Evolutionary conservation across 2,329 filamentous ascomycete genomes (phyloP), one percentile per base, ranked within the genome.

Genomic region (Cadophora luteo-olivacea): DNA sequence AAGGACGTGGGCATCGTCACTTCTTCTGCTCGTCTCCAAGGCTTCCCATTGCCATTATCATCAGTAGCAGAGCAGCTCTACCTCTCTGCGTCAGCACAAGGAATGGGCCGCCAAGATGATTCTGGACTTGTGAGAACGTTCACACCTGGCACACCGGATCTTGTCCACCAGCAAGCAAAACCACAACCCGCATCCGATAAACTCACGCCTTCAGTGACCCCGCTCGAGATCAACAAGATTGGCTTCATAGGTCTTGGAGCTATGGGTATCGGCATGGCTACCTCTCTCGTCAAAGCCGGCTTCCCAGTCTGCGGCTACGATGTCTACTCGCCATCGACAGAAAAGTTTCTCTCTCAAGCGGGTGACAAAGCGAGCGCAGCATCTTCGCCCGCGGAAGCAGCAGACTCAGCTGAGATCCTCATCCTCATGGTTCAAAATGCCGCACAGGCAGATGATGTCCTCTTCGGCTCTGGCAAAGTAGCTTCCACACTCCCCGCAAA

Each of bases 201-300:
- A 41, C 60, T 67, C 7, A 70, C 69, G 29, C 64, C 67, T n/a
- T 55, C 55, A 0, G 33, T 64, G 8, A 72, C 67, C 9, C 64
- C 69, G 1, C 45, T 65, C 3, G 68, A 70, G 52, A 70, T 70
- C n/a, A 60, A 24, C 32, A 81, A 68, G 52, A 64, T 72, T 25
- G 70, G 61, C 9, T 72, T 71, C 61, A 64, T 72, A 38, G 91
- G 91, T 82, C 88, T 93, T 3, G 91, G 91, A 65, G 91, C 91
- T 79, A 93, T 93, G 91, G 91, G 91, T 77, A 91, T 92, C 77
- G 91, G 91, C 76, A 93, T 93, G 91, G 91, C 91, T 71, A 91
- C 86, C 69, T 85, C 92, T 76, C 85, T 93, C 55, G 83, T 92
- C 73, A 87, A 88, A 72, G 81, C 86, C 70, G 90, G 90, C 68